Evolutionary conservation across 2,329 filamentous ascomycete genomes (phyloP).

Genomic region (Pseudocercospora macadamiae): DNA sequence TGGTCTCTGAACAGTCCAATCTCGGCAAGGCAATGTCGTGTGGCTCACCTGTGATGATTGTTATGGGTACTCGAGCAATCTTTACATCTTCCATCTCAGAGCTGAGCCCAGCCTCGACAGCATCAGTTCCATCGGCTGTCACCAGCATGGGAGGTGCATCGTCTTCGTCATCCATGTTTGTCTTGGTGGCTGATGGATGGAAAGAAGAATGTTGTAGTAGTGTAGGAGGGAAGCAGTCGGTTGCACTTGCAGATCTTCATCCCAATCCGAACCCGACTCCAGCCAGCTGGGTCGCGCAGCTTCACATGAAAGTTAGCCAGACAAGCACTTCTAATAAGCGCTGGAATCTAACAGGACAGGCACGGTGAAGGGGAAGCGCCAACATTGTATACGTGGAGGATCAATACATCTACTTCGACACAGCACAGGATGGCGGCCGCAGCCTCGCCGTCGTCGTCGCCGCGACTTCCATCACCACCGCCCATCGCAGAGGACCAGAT

Average conservation of each 20-base stretch:
- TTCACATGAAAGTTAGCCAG: no score
- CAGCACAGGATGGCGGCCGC: constrained; percentile 38
- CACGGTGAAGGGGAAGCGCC: not conserved
- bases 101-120: constrained; percentile 35
- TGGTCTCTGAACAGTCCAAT: not conserved
- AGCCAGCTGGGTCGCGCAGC: not conserved
- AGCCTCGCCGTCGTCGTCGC: constrained; percentile 69
- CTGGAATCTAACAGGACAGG: not conserved
- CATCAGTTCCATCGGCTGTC: constrained; percentile 46
- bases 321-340: no score
- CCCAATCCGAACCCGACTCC: not conserved
- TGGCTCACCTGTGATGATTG: constrained; percentile 73
- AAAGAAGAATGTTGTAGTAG: not conserved
- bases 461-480: constrained; percentile 90
- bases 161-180: constrained; percentile 63
- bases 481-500: constrained; percentile 94
- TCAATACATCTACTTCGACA: not conserved
- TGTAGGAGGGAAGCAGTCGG: not conserved
- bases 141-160: constrained; percentile 67
- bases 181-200: no score
- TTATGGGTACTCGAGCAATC: constrained; percentile 74
- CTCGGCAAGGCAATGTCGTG: no score
- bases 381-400: not conserved
- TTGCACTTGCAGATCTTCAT: not conserved
- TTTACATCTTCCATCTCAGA: constrained; percentile 53